Percentiles rank a stretch among this genome's conserved stretches.
Evolutionary conservation across 1,139 yeast species (phyloP).

Genomic region (Pichia terricola): DNA sequence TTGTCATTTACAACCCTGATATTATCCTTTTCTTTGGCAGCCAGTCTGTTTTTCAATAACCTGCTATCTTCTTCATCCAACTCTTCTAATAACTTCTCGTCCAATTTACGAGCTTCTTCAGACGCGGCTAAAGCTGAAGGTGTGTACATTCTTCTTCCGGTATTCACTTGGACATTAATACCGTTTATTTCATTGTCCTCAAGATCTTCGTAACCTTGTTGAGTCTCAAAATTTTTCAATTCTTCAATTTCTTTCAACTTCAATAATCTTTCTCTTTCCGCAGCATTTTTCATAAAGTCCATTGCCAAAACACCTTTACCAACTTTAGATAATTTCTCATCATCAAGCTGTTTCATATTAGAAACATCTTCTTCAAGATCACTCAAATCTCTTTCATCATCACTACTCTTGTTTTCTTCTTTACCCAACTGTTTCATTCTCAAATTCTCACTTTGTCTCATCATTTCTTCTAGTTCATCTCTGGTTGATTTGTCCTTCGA

Average conservation of each 20-base stretch:
- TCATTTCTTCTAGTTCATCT: slow-evolving; percentile 89
- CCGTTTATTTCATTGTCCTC: slow-evolving; percentile 26
- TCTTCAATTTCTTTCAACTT: slow-evolving; percentile 45
- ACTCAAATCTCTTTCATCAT: slow-evolving; percentile 39
- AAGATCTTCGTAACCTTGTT: slow-evolving; percentile 29
- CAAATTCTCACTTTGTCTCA: slow-evolving; percentile 74
- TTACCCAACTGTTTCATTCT: slow-evolving; percentile 67
- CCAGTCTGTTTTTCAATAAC: slow-evolving; percentile 29
- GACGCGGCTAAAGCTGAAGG: slow-evolving; percentile 50
- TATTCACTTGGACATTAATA: slow-evolving; percentile 47
- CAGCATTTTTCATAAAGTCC: slow-evolving; percentile 93
- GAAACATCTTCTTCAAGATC: slow-evolving; percentile 41
- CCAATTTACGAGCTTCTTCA: slow-evolving; percentile 34
- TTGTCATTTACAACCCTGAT: slow-evolving; percentile 4
- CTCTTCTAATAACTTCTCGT: slow-evolving; percentile 38
- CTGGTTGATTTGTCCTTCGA: slow-evolving; percentile 78
- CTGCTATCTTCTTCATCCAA: slow-evolving; percentile 42
- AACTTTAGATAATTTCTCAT: slow-evolving; percentile 31
- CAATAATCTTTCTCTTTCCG: slow-evolving; percentile 47
- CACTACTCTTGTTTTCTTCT: slow-evolving; percentile 36
- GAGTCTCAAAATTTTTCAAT: slow-evolving; percentile 40
- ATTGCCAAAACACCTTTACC: slow-evolving; percentile 87
- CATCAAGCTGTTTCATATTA: slow-evolving; percentile 30
- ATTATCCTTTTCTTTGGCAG: slow-evolving; percentile 12
- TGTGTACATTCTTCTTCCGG: slow-evolving; percentile 76